A percentile compares a stretch with the other conserved stretches of the same genome.
Conservation (phyloP, 1,284 basidiomycete genomes). For the Trametes pubescens region DNA sequence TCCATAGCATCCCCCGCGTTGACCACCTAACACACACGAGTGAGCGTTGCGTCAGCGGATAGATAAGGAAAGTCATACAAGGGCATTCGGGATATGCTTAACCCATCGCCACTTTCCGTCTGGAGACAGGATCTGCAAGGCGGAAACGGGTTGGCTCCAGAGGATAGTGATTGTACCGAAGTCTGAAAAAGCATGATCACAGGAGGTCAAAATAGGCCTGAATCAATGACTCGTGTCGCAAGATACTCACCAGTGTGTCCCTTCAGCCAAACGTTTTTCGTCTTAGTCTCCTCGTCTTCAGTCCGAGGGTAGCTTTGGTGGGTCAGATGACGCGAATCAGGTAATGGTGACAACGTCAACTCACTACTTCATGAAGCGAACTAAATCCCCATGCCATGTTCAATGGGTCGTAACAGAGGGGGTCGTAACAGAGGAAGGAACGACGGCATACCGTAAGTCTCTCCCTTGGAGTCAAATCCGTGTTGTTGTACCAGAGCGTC, state of each 20-base stretch:
- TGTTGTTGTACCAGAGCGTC: conserved; percentile 46
- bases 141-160: conserved; percentile 67
- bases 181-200: conserved; percentile 46
- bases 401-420: too few species aligned
- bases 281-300: conserved; percentile 58
- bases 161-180: conserved; percentile 62
- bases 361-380: conserved; percentile 49
- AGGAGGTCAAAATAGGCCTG: not conserved
- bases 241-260: conserved; percentile 58
- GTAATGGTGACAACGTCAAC: conserved; percentile 2
- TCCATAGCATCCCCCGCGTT: conserved; percentile 67
- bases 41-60: not conserved
- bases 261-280: conserved; percentile 66
- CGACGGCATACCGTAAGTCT: conserved; percentile 37
- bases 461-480: conserved; percentile 39
- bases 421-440: too few species aligned
- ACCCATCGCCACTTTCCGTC: conserved; percentile 67
- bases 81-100: conserved; percentile 63
- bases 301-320: conserved; percentile 43
- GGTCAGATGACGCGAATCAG: too few species aligned
- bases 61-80: conserved; percentile 46
- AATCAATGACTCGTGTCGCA: not conserved
- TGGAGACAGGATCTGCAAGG: conserved; percentile 60
- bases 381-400: conserved; percentile 18
- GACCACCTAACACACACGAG: conserved; percentile 48